Evolutionary conservation across 2,329 filamentous ascomycete genomes (phyloP).

Genomic region (Tolypocladium ophioglossoides): DNA sequence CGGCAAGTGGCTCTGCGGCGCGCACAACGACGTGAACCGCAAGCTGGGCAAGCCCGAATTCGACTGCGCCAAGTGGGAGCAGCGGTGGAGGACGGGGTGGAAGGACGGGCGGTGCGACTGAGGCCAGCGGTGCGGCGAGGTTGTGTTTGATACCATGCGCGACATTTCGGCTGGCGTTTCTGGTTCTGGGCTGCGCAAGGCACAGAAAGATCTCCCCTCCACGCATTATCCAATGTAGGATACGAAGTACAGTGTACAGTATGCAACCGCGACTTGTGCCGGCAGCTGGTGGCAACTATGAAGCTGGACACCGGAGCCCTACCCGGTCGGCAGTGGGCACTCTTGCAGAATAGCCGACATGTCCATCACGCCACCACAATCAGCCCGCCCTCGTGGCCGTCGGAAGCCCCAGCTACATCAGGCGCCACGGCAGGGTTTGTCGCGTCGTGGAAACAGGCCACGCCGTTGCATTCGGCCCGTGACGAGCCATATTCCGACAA

Average conservation of each 20-base stretch:
- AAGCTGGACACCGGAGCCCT: neutral
- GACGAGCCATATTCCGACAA: neutral
- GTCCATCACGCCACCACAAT: neutral
- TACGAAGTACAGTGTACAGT: neutral
- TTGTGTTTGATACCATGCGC: neutral
- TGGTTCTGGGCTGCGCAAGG: neutral
- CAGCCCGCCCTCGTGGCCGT: neutral
- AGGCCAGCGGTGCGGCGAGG: constrained; percentile 3
- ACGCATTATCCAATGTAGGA: neutral
- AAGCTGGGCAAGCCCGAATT: constrained; percentile 89
- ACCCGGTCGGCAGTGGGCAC: neutral
- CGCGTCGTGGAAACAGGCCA: neutral
- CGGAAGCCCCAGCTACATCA: neutral
- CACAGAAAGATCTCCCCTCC: neutral
- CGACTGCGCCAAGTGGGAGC: constrained; percentile 84
- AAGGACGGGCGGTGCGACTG: constrained; percentile 54
- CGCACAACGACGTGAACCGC: constrained; percentile 77
- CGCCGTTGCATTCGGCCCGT: neutral
- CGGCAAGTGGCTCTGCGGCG: constrained; percentile 73
- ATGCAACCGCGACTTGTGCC: neutral
- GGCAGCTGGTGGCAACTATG: neutral
- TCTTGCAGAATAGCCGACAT: neutral
- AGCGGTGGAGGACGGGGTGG: constrained; percentile 91
- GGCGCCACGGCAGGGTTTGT: neutral
- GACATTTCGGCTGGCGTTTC: neutral